Base-by-base conservation (phyloP, 768 basidiomycete genomes). In the Russula ochroleuca region DNA sequence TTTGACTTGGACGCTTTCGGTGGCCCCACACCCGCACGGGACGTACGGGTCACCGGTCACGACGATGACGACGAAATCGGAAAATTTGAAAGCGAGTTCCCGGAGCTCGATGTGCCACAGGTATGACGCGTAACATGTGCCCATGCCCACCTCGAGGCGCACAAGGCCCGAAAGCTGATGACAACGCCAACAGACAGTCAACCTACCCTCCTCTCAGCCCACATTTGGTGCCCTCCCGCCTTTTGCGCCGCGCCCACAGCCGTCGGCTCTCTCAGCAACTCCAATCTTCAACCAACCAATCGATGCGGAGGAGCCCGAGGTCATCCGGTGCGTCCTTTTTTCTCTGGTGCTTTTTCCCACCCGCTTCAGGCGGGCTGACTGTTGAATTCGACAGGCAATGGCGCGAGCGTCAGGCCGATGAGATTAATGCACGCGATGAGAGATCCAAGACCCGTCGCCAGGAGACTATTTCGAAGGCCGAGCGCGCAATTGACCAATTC, bases 401-500 rank as follows among this genome's bases (percentile, higher is more conserved):
- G 96, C 85, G 91, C 51, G 89, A 86, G 72, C 85, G 84, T 70
- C 95, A 97, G 71, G 85, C 84, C 28, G 86, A 80, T 28, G 93
- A 94, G 71, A 94, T 98, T 65, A 83, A 79, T 67, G 80, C 80
- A 45, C 86, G 96, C 61, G 95, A 98, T 73, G 91, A 90, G 69
- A 84, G 80, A 31, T 87, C 92, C 38, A 85, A 85, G 72, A 79
- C 78, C 37, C 87, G 84, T 72, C 86, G 88, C 69, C 87, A 92
- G 69, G 92, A 94, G 68, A 91, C 86, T 37, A 86, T 94, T 68
- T 79, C 81, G 51, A 90, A 85, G 72, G 95, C 95, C 21, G 92
- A 94, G 72, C 82, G 84, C 67, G 79, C 88, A 47, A 94, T 96
- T 66, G 93, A 95, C 75, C 85, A 89, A 67, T 95, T 94, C 73